Evolutionary conservation across 495 filamentous ascomycete genomes (phyloP).

Genomic region (Glarea lozoyensis): DNA sequence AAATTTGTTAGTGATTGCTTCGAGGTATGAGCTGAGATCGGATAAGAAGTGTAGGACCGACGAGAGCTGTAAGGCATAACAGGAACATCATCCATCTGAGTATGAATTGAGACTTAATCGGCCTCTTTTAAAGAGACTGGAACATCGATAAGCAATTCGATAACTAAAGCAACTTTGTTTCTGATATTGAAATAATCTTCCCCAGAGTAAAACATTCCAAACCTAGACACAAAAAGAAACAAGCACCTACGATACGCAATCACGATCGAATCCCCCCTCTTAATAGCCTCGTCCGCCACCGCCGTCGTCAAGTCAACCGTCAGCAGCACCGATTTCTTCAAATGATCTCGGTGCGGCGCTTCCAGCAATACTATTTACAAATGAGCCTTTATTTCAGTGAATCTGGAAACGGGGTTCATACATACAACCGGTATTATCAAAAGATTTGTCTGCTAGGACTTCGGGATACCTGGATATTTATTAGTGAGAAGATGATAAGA

Average conservation of each 20-base stretch:
- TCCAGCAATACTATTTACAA: conserved; percentile 59
- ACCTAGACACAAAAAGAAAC: too few relatives aligned
- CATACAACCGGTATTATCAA: conserved; percentile 86
- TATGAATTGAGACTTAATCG: too few relatives aligned
- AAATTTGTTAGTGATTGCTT: not conserved
- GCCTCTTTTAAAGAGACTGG: too few relatives aligned
- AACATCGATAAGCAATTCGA: too few relatives aligned
- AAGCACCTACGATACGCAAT: conserved; percentile 69
- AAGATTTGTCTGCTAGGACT: conserved; percentile 78
- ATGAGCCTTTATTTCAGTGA: not conserved
- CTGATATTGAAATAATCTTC: too few relatives aligned
- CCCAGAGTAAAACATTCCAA: too few relatives aligned
- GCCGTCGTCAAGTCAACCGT: conserved; percentile 84
- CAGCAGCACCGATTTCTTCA: conserved; percentile 68
- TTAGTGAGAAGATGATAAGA: too few relatives aligned
- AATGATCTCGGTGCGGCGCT: conserved; percentile 42
- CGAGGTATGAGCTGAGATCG: not conserved
- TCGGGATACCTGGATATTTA: conserved; percentile 86
- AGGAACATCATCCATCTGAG: too few relatives aligned
- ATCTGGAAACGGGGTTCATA: not conserved
- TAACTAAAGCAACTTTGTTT: too few relatives aligned
- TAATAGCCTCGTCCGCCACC: conserved; percentile 89
- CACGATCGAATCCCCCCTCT: conserved; percentile 63
- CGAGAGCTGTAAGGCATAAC: too few relatives aligned
- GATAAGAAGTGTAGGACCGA: too few relatives aligned